These are phyloP conservation scores for Arachnopeziza araneosa DNA, from an alignment of 2,329 filamentous ascomycete species.

Conservation along the genomic window DNA sequence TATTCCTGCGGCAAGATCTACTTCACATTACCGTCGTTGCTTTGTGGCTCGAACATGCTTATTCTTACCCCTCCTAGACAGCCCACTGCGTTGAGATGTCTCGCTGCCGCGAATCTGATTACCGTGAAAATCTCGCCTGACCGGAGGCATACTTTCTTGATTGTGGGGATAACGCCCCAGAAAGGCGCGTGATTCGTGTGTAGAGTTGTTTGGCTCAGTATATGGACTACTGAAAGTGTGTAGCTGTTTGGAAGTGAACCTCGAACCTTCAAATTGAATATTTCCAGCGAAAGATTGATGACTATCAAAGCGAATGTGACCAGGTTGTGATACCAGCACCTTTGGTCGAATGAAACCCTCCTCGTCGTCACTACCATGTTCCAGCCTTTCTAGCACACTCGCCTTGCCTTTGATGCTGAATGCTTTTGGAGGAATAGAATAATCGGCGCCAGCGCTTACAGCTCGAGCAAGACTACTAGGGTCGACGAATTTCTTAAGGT, in stretches of 20 bases:
- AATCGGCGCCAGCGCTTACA: slow-evolving; percentile 25
- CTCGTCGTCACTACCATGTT: slow-evolving; percentile 25
- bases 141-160: background rate
- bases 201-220: background rate
- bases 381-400: slow-evolving; percentile 25
- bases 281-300: background rate
- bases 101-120: background rate
- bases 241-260: background rate
- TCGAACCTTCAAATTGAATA: background rate
- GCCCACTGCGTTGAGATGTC: background rate
- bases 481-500: slow-evolving; percentile 46
- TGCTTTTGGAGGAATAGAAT: slow-evolving; percentile 18
- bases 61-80: background rate
- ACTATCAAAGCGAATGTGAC: slow-evolving; percentile 16
- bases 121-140: background rate
- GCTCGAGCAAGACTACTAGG: slow-evolving; percentile 32
- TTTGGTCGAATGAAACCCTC: slow-evolving; percentile 26
- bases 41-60: background rate
- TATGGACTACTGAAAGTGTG: background rate
- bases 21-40: background rate
- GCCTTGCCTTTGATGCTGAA: slow-evolving; percentile 30
- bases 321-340: slow-evolving; percentile 11
- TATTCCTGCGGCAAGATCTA: no score
- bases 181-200: background rate
- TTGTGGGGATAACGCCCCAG: background rate